Base-by-base conservation (phyloP, 2,329 filamentous ascomycete genomes). In the Penicillium frequentans region DNA sequence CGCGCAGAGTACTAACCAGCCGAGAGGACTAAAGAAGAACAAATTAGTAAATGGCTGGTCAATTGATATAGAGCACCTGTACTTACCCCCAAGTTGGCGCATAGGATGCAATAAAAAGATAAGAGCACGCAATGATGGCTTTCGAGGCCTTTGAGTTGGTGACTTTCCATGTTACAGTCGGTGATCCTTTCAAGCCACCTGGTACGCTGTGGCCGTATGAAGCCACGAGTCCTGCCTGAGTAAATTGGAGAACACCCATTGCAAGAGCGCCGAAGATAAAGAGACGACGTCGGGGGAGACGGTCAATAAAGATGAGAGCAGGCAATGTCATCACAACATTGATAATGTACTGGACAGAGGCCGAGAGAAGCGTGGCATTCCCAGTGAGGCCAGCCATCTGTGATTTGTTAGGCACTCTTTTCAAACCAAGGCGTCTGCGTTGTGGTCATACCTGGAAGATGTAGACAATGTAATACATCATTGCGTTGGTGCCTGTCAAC, bases 41-140 rank as follows among this genome's bases (percentile, higher is more conserved):
- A 44, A 11, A 39, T 60, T 42, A 60, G 52, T 26, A 29, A n/a
- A 19, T 14, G 16, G 27, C 8, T 29, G 27, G 2, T 3, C 2
- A n/a, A n/a, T 27, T 1, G 9, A 4, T 3, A 29, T 11, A 21
- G 14, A n/a, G 3, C 6, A n/a, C 19, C 23, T 26, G 13, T 23
- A 81, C 77, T 0, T 81, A 81, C 3, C 79, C 81, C 83, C 83
- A 86, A 1, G 82, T 84, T 14, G 82, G 81, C 0, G 86, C 86
- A 62, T 83, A 89, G 1, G 81, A 82, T 3, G 85, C 85, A 29
- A 89, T 85, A 65, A 89, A 88, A 39, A 89, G 80, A 67, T 88
- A 89, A 1, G 85, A 86, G 73, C 82, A 87, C 4, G 85, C 26
- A 27, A 89, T 86, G 50, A 91, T 83, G 21, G 80, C 87, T 53